Base-by-base conservation (phyloP, 441 rosid genomes). In the Corymbia citriodora region DNA sequence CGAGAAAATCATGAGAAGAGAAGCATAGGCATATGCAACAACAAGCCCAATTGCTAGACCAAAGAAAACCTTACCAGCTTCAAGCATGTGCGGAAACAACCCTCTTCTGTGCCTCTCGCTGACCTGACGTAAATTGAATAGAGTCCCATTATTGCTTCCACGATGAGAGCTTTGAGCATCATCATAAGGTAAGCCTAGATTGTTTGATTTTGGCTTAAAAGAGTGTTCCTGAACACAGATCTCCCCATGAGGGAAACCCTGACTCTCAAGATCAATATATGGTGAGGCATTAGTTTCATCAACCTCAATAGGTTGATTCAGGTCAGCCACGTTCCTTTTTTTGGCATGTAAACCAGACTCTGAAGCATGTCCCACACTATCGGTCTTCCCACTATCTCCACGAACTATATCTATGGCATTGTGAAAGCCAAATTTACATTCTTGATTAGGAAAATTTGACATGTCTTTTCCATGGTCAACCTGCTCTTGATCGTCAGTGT, bases 11-110 rank as follows among this genome's bases (percentile, higher is more conserved):
- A 79, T 40, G 52, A 79, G 85, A 79, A 40, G 85, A 79, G 57
- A 85, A 50, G 88, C 88, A 52, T 36, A 68, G 63, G 88, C 88
- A 13, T 85, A 53, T 45, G 81, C 87, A 89, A 53, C 52, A 79
- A 23, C 3, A 79, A 79, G 85, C 52, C 85, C 6, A 6, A 45
- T 29, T 48, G 18, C 85, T 79, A 79, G 52, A 79, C 52, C 85
- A 79, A 79, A 79, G 85, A 79, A 74, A 79, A 79, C 85, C 91
- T 92, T 90, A 96, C 99, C 99, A 93, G 96, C 90, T 63, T 93
- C 95, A 88, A 88, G 92, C 89, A 91, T 90, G 87, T 90, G 94
- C 55, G 94, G 90, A 92, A 95, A 93, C 95, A 94, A 92, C 81
- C 92, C 92, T 92, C 94, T 94, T 88, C 94, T 95, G 89, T 90